Conservation (phyloP, 805 yeast species). For the Wickerhamiella galacta region DNA sequence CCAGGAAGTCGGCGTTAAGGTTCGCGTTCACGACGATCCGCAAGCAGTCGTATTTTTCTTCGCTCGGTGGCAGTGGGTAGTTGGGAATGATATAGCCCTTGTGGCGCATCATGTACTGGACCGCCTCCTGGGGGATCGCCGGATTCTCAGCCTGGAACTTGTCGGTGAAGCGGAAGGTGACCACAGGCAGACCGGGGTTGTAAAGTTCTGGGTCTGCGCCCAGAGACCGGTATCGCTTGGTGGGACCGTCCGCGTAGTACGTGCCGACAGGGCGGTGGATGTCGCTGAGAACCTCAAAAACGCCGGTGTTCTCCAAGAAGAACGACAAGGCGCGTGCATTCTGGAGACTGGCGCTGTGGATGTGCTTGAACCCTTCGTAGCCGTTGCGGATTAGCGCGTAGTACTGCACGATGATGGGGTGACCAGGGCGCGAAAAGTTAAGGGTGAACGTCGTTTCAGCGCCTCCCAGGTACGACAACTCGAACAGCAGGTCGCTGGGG, state of each 20-base stretch:
- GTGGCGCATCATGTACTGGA: constrained; percentile 56
- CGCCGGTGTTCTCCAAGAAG: constrained; percentile 46
- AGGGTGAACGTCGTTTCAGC: constrained; percentile 72
- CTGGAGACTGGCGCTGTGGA: constrained; percentile 44
- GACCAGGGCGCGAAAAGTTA: constrained; percentile 86
- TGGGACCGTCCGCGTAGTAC: constrained; percentile 20
- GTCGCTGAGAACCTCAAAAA: constrained; percentile 58
- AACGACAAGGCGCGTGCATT: constrained; percentile 53
- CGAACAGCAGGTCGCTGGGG: constrained; percentile 59
- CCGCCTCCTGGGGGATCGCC: constrained; percentile 62
- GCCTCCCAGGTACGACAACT: constrained; percentile 73
- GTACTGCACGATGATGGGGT: constrained; percentile 77
- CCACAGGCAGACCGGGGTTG: constrained; percentile 76
- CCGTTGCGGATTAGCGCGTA: constrained; percentile 63
- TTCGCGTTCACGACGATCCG: constrained; percentile 71
- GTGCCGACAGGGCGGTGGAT: constrained; percentile 46
- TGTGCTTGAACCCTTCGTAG: constrained; percentile 45
- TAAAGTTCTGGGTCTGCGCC: no score
- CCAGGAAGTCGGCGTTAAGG: constrained; percentile 44
- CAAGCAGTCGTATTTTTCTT: constrained; percentile 48
- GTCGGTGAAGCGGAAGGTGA: constrained; percentile 60
- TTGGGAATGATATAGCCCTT: constrained; percentile 83
- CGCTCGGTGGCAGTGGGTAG: constrained; percentile 56
- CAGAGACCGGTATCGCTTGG: constrained; percentile 8
- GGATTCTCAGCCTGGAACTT: constrained; percentile 45